phyloP scores from a whole-genome alignment of 495 filamentous ascomycete species.

The Neurospora sp. region DNA sequence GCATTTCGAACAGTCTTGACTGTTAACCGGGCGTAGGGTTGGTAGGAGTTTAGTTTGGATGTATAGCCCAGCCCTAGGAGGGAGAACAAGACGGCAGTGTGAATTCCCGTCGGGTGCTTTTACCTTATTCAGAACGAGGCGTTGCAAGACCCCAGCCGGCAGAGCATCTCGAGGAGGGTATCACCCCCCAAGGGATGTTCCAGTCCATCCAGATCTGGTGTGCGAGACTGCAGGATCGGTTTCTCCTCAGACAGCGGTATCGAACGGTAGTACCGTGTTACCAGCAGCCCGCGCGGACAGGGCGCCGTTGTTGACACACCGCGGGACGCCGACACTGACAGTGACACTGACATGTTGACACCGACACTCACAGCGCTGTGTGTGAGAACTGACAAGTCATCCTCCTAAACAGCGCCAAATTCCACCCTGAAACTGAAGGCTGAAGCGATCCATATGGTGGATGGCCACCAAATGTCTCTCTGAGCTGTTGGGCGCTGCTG shows the following conservation, averaged over 20 bases:
- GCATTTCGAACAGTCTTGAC: neutral
- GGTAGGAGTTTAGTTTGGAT: neutral
- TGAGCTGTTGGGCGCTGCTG: neutral
- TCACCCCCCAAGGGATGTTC: neutral
- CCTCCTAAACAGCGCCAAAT: neutral
- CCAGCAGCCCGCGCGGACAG: neutral
- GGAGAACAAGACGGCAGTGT: neutral
- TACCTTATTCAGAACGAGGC: neutral
- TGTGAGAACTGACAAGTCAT: neutral
- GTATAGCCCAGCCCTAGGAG: neutral
- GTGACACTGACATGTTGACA: neutral
- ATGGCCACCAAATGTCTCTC: neutral
- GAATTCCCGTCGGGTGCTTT: neutral
- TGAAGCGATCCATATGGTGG: neutral
- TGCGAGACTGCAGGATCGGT: neutral
- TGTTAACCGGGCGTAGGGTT: neutral
- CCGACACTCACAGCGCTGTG: neutral
- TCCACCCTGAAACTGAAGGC: neutral
- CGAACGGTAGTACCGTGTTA: neutral
- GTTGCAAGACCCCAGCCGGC: neutral
- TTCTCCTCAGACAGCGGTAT: neutral
- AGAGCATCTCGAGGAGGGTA: neutral
- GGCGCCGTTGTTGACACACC: neutral
- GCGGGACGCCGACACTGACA: neutral
- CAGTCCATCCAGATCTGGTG: neutral